phyloP scores from a whole-genome alignment of 1,284 basidiomycete species.

The Phenoliferia sp. region DNA sequence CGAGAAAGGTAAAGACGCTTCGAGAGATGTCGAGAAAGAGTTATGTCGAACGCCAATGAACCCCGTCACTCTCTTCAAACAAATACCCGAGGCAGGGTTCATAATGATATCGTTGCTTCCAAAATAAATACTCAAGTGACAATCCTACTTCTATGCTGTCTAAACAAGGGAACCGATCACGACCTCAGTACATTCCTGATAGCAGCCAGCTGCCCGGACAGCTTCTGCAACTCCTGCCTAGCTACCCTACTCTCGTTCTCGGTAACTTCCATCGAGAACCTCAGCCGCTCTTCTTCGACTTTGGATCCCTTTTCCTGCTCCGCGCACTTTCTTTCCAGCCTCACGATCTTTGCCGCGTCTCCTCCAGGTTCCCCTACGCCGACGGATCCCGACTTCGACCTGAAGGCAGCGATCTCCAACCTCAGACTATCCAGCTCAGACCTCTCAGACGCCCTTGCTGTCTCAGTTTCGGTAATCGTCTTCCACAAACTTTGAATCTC shows the following conservation, averaged over 20 bases:
- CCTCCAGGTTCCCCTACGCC: too few species aligned
- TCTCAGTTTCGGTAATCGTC: conserved; percentile 18
- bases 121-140: too few species aligned
- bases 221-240: not conserved
- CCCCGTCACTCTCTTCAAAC: too few species aligned
- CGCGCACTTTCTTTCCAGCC: not conserved
- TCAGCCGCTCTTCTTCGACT: not conserved
- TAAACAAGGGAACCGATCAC: too few species aligned
- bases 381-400: not conserved
- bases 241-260: not conserved
- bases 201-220: not conserved
- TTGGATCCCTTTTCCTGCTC: conserved; percentile 3
- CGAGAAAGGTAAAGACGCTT: too few species aligned
- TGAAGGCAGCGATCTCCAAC: conserved; percentile 13
- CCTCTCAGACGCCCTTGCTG: conserved; percentile 16
- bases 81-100: too few species aligned
- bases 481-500: conserved; percentile 24
- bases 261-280: not conserved
- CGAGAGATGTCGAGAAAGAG: too few species aligned
- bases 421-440: conserved; percentile 13
- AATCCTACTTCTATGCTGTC: too few species aligned
- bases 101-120: too few species aligned
- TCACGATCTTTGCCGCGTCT: not conserved
- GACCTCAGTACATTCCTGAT: not conserved
- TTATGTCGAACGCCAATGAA: too few species aligned